Evolutionary conservation across 1,139 yeast species (phyloP), one percentile per base, ranked within the genome.

Genomic region (Hyphopichia buzzinii): DNA sequence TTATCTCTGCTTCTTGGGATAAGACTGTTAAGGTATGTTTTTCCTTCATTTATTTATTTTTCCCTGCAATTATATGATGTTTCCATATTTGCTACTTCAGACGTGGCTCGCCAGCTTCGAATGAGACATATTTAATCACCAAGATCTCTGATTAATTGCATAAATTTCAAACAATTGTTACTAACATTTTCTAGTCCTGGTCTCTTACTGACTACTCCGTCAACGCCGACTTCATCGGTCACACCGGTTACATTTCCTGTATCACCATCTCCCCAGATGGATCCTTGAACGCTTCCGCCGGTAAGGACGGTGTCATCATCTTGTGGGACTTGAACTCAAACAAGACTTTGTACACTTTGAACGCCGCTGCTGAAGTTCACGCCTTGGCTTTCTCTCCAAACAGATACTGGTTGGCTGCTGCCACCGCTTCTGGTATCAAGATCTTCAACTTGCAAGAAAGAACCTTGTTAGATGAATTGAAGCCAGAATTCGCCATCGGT

Each of bases 401-500:
- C 95, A 90, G 98, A 85, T 94, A 88, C 94, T 92, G 98, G 98
- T 87, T 94, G 73, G 94, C 96, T 71, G 98, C 97, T 77, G 98
- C 98, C 66, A 92, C 99, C 62, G 79, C 96, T 55, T 77, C 96
- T 57, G 94, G 97, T 66, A 88, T 94, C 79, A 90, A 89, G 89
- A 85, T 94, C 81, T 92, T 83, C 88, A 89, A 90, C 84, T 84
- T 92, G 72, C 95, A 89, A 79, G 92, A 87, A 78, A 85, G 95
- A 78, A 77, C 78, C 61, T 80, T 90, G 72, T 89, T 90, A 75
- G 98, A 92, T 68, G 97, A 92, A 81, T 87, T 92, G 77, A 89
- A 86, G 79, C 97, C 97, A 68, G 98, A 92, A 79, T 87, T 88
- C 66, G 87, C 94, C 65, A 81, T 84, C 62, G 80, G 83, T 67